Base-by-base conservation (phyloP, 441 rosid species). In the Omphalea diandra region DNA sequence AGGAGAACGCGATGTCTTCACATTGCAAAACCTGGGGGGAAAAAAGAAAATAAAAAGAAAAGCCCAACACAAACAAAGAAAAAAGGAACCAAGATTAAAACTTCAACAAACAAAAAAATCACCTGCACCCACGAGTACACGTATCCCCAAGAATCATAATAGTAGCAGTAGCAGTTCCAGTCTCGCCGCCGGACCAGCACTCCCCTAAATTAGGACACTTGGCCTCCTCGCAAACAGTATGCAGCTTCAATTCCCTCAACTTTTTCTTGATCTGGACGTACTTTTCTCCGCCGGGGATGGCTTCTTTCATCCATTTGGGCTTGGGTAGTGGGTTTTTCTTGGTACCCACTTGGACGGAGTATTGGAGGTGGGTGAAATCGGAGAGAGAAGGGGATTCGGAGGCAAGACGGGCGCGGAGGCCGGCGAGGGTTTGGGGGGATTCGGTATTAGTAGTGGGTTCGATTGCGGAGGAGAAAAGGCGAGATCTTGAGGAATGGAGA, bases 161-260 rank as follows among this genome's bases (percentile, higher is more conserved):
- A 1, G 97, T 91, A 46, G 97, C 97, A 24, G 98, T 91, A 73
- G 99, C 98, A 44, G 98, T 95, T 36, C 95, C 97, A 5, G 97
- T 93, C 76, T 95, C 97, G 57, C 99, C 99, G 3, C 98, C 99
- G 40, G 98, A 90, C 97, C 97, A 95, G 75, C 97, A 95, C 78
- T 93, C 95, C 1, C 97, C 97, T 70, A 93, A 74, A 77, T 90
- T 93, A 27, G 99, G 98, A 77, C 98, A 90, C 75, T 79, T 87
- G 12, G 97, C 98, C 82, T 93, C 99, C 83, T 93, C 98, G 67
- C 99, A 95, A 63, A 95, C 97, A 40, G 98, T 93, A 66, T 95
- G 99, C 53, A 95, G 91, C 67, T 95, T 95, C 80, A 95, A 80
- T 65, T 93, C 91, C 77, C 97, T 76, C 59, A 95, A 74, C 80